phyloP scores from a whole-genome alignment of 306 rosid species.

The Calophaca sinica region DNA sequence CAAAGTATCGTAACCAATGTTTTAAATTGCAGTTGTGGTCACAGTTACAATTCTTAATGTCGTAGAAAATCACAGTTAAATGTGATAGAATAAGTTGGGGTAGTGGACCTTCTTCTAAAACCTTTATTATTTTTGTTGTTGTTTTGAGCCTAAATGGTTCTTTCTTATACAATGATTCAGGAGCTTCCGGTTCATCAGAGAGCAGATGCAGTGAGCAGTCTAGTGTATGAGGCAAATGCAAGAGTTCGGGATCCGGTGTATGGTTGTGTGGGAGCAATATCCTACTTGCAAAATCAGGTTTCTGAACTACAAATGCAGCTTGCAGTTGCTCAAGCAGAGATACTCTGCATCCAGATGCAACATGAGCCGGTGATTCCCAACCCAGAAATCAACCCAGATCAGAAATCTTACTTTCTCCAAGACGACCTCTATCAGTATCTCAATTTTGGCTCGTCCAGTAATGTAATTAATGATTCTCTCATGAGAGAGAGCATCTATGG shows the following conservation, averaged over 20 bases:
- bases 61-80: too few relatives aligned
- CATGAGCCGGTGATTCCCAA: conserved; percentile 56
- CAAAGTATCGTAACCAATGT: too few relatives aligned
- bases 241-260: conserved; percentile 91
- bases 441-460: conserved; percentile 58
- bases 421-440: conserved; percentile 60
- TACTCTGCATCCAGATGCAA: conserved; percentile 85
- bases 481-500: conserved; percentile 63
- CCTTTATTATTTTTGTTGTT: too few relatives aligned
- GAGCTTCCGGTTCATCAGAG: conserved; percentile 80
- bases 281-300: conserved; percentile 80
- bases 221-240: conserved; percentile 96
- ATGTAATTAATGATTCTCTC: conserved; percentile 67
- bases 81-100: too few relatives aligned
- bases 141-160: conserved; percentile 2
- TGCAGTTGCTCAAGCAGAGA: conserved; percentile 91
- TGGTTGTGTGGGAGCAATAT: conserved; percentile 90
- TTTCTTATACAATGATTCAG: conserved; percentile 48
- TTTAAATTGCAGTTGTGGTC: too few relatives aligned
- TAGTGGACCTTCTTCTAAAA: too few relatives aligned
- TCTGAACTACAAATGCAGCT: conserved; percentile 94
- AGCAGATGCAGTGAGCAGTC: conserved; percentile 91
- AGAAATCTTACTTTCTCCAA: conserved; percentile 54
- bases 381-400: conserved; percentile 43
- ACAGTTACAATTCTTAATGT: too few relatives aligned